Conservation (phyloP, 1,284 basidiomycete genomes). For the Cystobasidium slooffiae region DNA sequence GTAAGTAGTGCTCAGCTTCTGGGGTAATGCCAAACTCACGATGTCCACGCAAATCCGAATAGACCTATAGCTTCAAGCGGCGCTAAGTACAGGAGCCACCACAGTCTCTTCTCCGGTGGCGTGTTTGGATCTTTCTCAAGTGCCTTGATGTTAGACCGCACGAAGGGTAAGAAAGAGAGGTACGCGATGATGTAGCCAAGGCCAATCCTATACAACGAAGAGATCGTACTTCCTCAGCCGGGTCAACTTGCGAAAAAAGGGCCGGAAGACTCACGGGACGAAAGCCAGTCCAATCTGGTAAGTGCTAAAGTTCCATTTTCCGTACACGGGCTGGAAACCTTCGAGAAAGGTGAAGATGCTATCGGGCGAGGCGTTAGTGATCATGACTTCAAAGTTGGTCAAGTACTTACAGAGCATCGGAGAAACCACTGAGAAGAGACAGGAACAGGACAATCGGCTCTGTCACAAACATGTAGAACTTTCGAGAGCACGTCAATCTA, state of each 20-base stretch:
- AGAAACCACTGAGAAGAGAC: constrained; percentile 60
- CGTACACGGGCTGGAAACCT: constrained; percentile 58
- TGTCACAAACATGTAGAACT: constrained; percentile 55
- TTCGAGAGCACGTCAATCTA: constrained; percentile 53
- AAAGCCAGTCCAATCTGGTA: constrained; percentile 56
- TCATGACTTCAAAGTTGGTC: background rate
- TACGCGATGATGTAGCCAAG: constrained; percentile 59
- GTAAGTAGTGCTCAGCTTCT: constrained; percentile 54
- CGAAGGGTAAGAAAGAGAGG: constrained; percentile 56
- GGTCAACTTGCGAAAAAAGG: constrained; percentile 10
- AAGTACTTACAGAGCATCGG: constrained; percentile 55
- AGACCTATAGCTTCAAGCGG: constrained; percentile 59
- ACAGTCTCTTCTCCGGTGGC: constrained; percentile 52
- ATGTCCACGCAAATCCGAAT: constrained; percentile 60
- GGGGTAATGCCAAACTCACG: constrained; percentile 55
- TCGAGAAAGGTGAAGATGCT: constrained; percentile 59
- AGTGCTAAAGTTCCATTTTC: constrained; percentile 57
- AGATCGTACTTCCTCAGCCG: background rate
- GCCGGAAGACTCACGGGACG: constrained; percentile 52
- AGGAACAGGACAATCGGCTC: constrained; percentile 60
- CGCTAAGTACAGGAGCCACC: constrained; percentile 56
- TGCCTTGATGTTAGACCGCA: constrained; percentile 46
- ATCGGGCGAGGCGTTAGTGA: constrained; percentile 22
- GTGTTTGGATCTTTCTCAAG: background rate
- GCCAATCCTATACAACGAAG: constrained; percentile 49